These are phyloP conservation scores for Ormosia semicastrata DNA, from an alignment of 306 rosid genomes.

Conservation along the genomic window DNA sequence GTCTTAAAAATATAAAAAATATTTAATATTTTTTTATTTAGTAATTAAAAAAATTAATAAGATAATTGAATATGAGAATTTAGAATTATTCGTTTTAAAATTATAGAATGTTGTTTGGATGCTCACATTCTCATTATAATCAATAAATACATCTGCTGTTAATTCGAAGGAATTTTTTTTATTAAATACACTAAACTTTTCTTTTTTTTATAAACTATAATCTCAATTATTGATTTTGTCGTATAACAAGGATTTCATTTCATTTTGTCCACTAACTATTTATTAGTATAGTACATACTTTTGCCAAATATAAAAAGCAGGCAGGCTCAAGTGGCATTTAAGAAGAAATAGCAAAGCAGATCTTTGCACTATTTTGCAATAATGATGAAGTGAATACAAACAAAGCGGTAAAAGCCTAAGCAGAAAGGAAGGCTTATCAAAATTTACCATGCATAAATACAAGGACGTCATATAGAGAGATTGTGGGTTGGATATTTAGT, in stretches of 20 bases:
- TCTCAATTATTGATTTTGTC: constrained; percentile 37
- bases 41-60: too few species aligned
- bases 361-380: background rate
- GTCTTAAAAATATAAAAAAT: too few species aligned
- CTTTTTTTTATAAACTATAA: background rate
- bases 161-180: background rate
- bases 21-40: too few species aligned
- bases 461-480: background rate
- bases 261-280: constrained; percentile 10
- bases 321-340: constrained; percentile 19
- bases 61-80: too few species aligned
- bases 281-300: background rate
- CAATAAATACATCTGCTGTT: constrained; percentile 8
- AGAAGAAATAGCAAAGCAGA: constrained; percentile 11
- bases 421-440: background rate
- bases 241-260: background rate
- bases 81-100: background rate
- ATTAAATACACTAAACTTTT: background rate
- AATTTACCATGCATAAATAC: background rate
- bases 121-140: constrained; percentile 11
- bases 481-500: background rate
- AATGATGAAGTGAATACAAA: background rate
- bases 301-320: constrained; percentile 4
- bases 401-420: background rate
- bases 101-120: constrained; percentile 24